Evolutionary conservation across 2,329 filamentous ascomycete species (phyloP).

Genomic region (Parastagonospora nodorum): DNA sequence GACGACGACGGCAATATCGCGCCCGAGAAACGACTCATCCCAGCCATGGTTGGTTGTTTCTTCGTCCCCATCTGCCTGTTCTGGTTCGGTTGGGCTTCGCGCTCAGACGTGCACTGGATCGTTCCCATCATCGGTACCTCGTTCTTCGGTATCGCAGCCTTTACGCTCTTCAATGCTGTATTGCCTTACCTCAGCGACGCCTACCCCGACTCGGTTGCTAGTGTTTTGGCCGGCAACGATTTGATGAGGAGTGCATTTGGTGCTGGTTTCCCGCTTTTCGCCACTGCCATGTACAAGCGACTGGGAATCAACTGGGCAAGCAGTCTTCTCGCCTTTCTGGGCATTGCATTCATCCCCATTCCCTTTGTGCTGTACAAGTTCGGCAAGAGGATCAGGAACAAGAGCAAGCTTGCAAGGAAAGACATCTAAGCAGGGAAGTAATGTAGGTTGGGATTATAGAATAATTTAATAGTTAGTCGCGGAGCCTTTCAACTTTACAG

Average conservation of each 20-base stretch:
- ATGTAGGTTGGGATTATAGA: background rate
- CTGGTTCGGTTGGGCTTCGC: conserved; percentile 49
- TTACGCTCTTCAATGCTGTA: conserved; percentile 56
- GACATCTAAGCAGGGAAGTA: conserved; percentile 36
- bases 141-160: conserved; percentile 43
- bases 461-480: background rate
- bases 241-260: conserved; percentile 50
- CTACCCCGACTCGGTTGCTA: conserved; percentile 50
- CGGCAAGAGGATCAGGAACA: conserved; percentile 48
- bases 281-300: conserved; percentile 25
- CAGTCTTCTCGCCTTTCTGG: conserved; percentile 48
- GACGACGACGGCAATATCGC: conserved; percentile 46
- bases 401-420: conserved; percentile 49
- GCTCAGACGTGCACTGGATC: conserved; percentile 45
- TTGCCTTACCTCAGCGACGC: conserved; percentile 52
- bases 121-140: conserved; percentile 47
- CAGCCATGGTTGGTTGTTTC: conserved; percentile 47
- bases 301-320: conserved; percentile 51
- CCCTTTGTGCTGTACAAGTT: conserved; percentile 53
- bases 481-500: no score
- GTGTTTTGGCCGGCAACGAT: conserved; percentile 53
- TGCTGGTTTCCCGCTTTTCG: conserved; percentile 50
- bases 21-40: conserved; percentile 48
- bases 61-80: conserved; percentile 50
- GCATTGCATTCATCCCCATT: conserved; percentile 52